Percentiles rank a stretch among this genome's conserved stretches.
phyloP scores from a whole-genome alignment of 2,329 filamentous ascomycete species.

The Cercospora sesami region DNA sequence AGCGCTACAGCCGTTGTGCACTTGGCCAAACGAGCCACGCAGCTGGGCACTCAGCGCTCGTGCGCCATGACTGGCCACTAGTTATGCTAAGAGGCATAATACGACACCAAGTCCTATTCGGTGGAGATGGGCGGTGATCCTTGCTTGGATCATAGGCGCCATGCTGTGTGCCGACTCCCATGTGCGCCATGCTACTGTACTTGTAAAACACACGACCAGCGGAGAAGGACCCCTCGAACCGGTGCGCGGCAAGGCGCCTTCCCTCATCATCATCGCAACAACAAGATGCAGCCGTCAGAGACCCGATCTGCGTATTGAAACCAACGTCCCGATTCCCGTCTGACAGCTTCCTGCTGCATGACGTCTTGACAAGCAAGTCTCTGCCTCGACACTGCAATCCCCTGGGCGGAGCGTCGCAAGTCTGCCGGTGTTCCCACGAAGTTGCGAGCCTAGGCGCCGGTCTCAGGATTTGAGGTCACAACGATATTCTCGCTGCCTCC shows the following conservation, averaged over 20 bases:
- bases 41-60: background rate
- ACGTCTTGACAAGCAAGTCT: background rate
- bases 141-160: constrained; percentile 2
- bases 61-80: background rate
- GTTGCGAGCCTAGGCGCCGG: background rate
- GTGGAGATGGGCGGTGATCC: constrained; percentile 8
- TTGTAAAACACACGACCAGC: background rate
- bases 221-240: background rate
- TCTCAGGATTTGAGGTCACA: background rate
- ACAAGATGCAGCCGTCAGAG: background rate
- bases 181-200: background rate
- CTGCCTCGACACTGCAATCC: background rate
- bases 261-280: background rate
- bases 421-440: background rate
- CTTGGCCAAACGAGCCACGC: constrained; percentile 4
- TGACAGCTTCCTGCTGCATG: background rate
- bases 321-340: background rate
- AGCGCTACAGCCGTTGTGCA: background rate
- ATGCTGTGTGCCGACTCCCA: background rate
- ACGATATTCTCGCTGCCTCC: no score
- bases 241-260: background rate
- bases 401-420: background rate
- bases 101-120: background rate
- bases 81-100: background rate
- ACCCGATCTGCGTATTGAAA: background rate